phyloP scores from a whole-genome alignment of 768 basidiomycete species.

The Amanita fuliginea region DNA sequence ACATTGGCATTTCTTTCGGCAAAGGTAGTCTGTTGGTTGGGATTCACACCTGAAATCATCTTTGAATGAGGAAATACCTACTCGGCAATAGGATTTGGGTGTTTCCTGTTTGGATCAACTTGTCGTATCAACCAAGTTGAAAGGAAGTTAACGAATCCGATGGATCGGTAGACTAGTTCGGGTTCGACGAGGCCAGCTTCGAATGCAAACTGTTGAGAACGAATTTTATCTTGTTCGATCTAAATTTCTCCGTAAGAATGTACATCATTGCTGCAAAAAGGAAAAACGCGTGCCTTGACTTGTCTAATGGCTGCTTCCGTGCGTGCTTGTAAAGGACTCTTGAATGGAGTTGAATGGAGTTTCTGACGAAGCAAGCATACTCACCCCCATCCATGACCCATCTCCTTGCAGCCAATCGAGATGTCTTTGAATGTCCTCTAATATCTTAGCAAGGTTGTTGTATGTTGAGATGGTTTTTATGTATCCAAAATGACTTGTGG shows the following conservation, averaged over 20 bases:
- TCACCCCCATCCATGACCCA: constrained; percentile 74
- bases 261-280: background rate
- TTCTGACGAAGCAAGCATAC: constrained; percentile 13
- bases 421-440: constrained; percentile 69
- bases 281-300: constrained; percentile 44
- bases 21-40: constrained; percentile 59
- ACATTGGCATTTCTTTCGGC: constrained; percentile 72
- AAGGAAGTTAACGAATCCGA: constrained; percentile 81
- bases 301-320: constrained; percentile 69
- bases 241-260: constrained; percentile 14
- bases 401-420: constrained; percentile 68
- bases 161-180: constrained; percentile 65
- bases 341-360: constrained; percentile 3
- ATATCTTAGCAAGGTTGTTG: constrained; percentile 61
- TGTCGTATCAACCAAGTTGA: constrained; percentile 91
- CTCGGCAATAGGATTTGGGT: constrained; percentile 63
- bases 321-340: constrained; percentile 68
- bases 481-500: constrained; percentile 84
- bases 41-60: background rate
- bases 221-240: constrained; percentile 60
- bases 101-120: constrained; percentile 69
- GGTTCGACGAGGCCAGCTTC: constrained; percentile 84
- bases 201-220: constrained; percentile 67
- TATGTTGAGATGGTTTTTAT: constrained; percentile 71
- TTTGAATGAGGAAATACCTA: constrained; percentile 24